phyloP scores from a whole-genome alignment of 805 yeast species.

The Yarrowia phangngaensis region DNA sequence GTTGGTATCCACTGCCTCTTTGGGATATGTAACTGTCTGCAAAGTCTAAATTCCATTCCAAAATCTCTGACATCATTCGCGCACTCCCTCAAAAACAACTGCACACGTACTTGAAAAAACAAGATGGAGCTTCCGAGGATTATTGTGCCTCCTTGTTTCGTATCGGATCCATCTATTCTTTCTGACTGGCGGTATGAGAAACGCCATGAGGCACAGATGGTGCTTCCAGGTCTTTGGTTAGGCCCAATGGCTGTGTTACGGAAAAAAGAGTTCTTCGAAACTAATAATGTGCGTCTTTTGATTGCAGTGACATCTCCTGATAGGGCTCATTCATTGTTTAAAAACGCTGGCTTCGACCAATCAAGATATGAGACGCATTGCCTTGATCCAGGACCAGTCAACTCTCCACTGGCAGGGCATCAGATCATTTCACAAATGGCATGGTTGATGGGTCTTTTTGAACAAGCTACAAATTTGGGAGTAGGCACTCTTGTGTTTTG shows the following conservation, averaged over 20 bases:
- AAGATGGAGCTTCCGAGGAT: constrained; percentile 29
- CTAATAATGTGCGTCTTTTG: constrained; percentile 40
- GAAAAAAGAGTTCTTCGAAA: constrained; percentile 40
- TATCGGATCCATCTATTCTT: constrained; percentile 33
- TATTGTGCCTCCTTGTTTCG: constrained; percentile 36
- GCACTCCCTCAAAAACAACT: no score
- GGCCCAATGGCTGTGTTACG: constrained; percentile 48
- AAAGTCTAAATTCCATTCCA: no score
- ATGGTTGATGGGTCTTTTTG: constrained; percentile 5
- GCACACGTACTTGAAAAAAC: background rate
- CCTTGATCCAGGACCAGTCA: constrained; percentile 16
- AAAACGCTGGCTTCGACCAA: constrained; percentile 1
- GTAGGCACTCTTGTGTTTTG: constrained; percentile 34
- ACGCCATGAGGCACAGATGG: constrained; percentile 44
- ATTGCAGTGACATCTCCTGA: constrained; percentile 29
- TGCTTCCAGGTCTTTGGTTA: constrained; percentile 44
- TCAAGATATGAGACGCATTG: constrained; percentile 4
- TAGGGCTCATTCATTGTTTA: constrained; percentile 17
- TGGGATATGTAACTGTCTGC: no score
- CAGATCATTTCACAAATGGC: constrained; percentile 22
- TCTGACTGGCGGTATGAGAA: constrained; percentile 37
- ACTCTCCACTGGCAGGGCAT: constrained; percentile 22
- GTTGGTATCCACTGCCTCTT: no score
- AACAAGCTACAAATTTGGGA: constrained; percentile 3
- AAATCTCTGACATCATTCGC: no score